A percentile compares a stretch with the other conserved stretches of the same genome.
These are phyloP conservation scores for Acanthamoeba royreba DNA, from an alignment of 208 protist genomes.

Conservation along the genomic window DNA sequence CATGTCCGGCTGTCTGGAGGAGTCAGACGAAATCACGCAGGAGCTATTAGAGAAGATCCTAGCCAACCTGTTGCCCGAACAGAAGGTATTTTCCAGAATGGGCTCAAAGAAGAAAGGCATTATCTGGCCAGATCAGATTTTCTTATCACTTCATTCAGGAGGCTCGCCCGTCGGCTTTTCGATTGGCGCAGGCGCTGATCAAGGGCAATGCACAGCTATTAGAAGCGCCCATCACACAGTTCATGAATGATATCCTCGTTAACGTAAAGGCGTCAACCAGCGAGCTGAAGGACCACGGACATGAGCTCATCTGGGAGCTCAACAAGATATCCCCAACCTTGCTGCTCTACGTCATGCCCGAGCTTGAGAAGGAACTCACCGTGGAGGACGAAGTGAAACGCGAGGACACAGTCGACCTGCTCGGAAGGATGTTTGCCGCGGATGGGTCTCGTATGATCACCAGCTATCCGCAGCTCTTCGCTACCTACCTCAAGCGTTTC, in stretches of 20 bases:
- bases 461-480: slow-evolving; percentile 32
- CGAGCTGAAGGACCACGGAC: slow-evolving; percentile 28
- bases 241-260: neutral
- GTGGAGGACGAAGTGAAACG: neutral
- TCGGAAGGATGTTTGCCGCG: neutral
- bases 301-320: slow-evolving; percentile 38
- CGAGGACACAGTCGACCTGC: neutral
- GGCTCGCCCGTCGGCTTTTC: neutral
- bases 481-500: neutral
- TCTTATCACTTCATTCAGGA: neutral
- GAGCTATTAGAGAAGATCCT: slow-evolving; percentile 15
- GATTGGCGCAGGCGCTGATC: neutral
- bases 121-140: neutral
- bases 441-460: neutral
- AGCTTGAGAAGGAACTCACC: slow-evolving; percentile 10
- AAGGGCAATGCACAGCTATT: neutral
- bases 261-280: neutral
- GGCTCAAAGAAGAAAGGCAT: too few relatives aligned
- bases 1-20: neutral
- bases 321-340: slow-evolving; percentile 30
- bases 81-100: too few relatives aligned
- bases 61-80: neutral
- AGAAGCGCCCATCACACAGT: neutral
- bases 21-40: neutral
- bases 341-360: slow-evolving; percentile 11